These are phyloP conservation scores for Phytophthora niederhauseri DNA, from an alignment of 352 stramenopile genomes.

Conservation along the genomic window DNA sequence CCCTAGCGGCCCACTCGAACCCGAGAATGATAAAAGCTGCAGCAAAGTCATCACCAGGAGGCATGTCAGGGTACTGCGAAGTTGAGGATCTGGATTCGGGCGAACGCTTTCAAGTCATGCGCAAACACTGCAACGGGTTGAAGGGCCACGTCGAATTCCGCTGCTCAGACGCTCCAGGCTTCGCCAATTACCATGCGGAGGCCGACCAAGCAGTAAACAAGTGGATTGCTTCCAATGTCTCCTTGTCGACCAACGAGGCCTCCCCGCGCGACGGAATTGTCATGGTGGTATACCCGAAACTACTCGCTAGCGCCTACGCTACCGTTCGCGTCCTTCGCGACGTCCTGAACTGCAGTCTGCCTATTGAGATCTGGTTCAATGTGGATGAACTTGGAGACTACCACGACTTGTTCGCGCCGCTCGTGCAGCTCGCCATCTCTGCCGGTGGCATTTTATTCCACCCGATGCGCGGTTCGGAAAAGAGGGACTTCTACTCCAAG, in stretches of 20 bases:
- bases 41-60: slow-evolving; percentile 10
- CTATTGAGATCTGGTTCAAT: background rate
- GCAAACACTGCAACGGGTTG: slow-evolving; percentile 29
- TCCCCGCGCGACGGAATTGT: no score
- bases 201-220: no score
- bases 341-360: slow-evolving; percentile 28
- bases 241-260: no score
- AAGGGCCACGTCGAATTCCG: slow-evolving; percentile 28
- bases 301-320: background rate
- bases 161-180: slow-evolving; percentile 42
- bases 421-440: background rate
- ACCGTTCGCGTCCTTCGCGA: slow-evolving; percentile 29
- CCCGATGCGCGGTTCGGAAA: background rate
- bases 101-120: slow-evolving; percentile 34
- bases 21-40: slow-evolving; percentile 16
- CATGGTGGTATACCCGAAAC: no score
- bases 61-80: slow-evolving; percentile 37
- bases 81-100: slow-evolving; percentile 27
- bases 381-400: background rate
- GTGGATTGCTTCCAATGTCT: no score
- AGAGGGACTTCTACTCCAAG: slow-evolving; percentile 54
- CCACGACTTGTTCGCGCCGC: no score
- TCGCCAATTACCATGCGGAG: slow-evolving; percentile 26
- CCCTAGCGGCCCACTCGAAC: background rate
- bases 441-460: background rate